Evolutionary conservation across 306 rosid species (phyloP).

Genomic region (Benincasa hispida): DNA sequence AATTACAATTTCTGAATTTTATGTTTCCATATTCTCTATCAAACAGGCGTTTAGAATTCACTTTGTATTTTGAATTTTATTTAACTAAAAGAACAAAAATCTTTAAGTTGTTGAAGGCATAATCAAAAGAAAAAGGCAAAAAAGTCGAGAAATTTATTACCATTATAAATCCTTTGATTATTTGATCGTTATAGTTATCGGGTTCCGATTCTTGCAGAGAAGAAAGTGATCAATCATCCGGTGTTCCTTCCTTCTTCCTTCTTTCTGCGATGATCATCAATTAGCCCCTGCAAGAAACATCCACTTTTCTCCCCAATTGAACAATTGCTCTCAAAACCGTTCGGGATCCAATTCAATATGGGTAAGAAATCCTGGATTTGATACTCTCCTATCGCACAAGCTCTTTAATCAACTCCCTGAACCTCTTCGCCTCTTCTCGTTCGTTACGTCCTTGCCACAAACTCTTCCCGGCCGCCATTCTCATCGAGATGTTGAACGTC

Average conservation of each 20-base stretch:
- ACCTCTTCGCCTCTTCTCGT: conserved; percentile 28
- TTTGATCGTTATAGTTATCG: conserved; percentile 39
- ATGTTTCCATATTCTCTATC: too few relatives aligned
- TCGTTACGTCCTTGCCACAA: conserved; percentile 24
- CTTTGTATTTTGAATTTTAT: too few relatives aligned
- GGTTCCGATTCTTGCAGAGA: conserved; percentile 34
- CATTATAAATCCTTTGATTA: conserved; percentile 41
- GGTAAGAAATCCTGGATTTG: conserved; percentile 34
- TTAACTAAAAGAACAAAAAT: too few relatives aligned
- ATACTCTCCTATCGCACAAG: neutral
- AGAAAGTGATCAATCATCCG: conserved; percentile 45
- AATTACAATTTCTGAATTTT: too few relatives aligned
- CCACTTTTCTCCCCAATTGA: neutral
- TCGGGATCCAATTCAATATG: conserved; percentile 17
- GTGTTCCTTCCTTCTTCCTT: conserved; percentile 18
- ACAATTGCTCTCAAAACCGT: neutral
- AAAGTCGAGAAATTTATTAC: neutral
- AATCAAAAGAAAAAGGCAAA: too few relatives aligned
- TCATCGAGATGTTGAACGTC: conserved; percentile 46
- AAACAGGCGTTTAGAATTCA: too few relatives aligned
- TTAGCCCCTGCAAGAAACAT: conserved; percentile 36
- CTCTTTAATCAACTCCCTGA: conserved; percentile 26
- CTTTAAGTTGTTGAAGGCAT: too few relatives aligned
- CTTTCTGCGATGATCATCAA: conserved; percentile 33
- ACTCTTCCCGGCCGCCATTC: conserved; percentile 62